These are phyloP conservation scores for Boletellus ananiceps DNA, from an alignment of 768 basidiomycete genomes.

Conservation along the genomic window DNA sequence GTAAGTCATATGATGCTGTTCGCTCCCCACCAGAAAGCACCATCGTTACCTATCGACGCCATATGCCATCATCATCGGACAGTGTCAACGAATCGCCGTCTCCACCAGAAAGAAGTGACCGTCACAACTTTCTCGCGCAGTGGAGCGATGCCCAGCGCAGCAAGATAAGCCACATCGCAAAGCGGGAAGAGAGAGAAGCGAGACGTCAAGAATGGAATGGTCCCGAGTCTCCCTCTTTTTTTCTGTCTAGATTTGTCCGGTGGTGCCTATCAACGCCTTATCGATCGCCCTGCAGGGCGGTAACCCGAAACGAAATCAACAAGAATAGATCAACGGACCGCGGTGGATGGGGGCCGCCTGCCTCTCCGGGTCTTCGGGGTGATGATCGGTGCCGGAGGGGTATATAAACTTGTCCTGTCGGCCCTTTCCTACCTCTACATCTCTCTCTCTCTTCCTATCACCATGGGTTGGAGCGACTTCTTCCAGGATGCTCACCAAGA, in stretches of 20 bases:
- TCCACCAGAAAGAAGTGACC: neutral
- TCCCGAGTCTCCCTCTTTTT: neutral
- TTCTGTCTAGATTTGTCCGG: neutral
- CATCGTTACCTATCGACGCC: neutral
- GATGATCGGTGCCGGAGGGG: neutral
- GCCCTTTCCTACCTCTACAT: neutral
- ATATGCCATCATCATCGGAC: neutral
- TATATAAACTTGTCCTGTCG: constrained; percentile 16
- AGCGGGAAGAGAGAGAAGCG: neutral
- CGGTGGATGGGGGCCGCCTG: constrained; percentile 2
- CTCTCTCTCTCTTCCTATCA: neutral
- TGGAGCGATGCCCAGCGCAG: neutral
- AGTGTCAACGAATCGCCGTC: neutral
- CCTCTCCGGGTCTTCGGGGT: constrained; percentile 15
- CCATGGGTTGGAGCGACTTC: constrained; percentile 8
- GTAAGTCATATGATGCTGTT: neutral
- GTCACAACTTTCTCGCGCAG: neutral
- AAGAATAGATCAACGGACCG: constrained; percentile 10
- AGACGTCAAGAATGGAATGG: neutral
- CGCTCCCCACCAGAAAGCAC: neutral
- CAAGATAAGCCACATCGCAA: neutral
- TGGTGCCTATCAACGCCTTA: constrained; percentile 19
- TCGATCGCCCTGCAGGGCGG: constrained; percentile 10
- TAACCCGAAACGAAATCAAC: constrained; percentile 11
- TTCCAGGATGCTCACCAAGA: neutral